Evolutionary conservation across 2,329 filamentous ascomycete species (phyloP), one percentile per base, ranked within the genome.

Genomic region (Chrysoporthe puriensis): DNA sequence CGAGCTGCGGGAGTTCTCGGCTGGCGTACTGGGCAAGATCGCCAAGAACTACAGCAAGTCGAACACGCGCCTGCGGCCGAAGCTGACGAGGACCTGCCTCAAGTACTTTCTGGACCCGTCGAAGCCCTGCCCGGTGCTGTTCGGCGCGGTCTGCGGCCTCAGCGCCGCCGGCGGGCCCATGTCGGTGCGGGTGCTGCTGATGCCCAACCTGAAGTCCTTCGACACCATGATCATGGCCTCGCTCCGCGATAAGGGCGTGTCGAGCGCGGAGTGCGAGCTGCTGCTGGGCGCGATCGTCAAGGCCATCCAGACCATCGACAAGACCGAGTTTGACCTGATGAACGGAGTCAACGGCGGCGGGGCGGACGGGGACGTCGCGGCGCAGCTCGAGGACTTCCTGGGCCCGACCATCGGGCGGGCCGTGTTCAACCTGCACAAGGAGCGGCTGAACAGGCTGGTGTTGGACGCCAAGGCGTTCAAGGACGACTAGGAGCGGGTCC

Each of bases 81-180:
- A 96, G 71, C 90, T 99, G 42, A 94, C 94, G 4, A 88, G 96
- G n/a, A 96, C 94, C 0, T 97, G 94, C 75, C 86, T 98, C 44
- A 97, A 97, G 80, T 90, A 91, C 74, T 95, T 97, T 78, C 86
- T 99, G 42, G 94, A 97, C 74, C 92, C 93, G 0, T 88, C 90
- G 56, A 93, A 94, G 75, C 90, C 94, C 0, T 87, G 94, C 0
- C 89, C 92, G 1, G 91, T 95, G 1, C 92, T 97, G 74, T 99
- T 96, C 76, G 96, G 96, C 57, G 93, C 95, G 7, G 86, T 99
- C 32, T 86, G 90, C 42, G 95, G 94, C 1, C 83, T 99, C 2
- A 85, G 90, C 1, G 88, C 90, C 1, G 90, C 96, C 34, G 93
- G 94, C 36, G 94, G 86, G 0, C 80, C 84, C 32, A 86, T 88